Conservation (phyloP, 2,329 filamentous ascomycete species). For the Metarhizium anisopliae region DNA sequence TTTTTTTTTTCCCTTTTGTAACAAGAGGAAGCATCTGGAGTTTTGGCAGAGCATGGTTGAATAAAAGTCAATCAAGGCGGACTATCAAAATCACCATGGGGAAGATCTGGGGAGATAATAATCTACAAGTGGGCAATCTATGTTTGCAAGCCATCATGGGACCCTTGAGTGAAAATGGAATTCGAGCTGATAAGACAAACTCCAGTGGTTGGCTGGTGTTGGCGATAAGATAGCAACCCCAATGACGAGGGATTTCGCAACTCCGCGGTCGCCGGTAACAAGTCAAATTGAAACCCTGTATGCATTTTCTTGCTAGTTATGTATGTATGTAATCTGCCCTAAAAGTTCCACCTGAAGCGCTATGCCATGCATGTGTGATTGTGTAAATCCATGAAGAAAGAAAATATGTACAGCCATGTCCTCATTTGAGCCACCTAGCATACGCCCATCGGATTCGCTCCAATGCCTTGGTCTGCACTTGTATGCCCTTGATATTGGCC, state of each 20-base stretch:
- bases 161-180: no score
- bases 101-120: background rate
- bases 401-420: background rate
- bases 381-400: background rate
- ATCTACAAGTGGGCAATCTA: no score
- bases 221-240: background rate
- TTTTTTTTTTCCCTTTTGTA: background rate
- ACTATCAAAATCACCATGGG: background rate
- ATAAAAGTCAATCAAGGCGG: background rate
- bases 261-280: background rate
- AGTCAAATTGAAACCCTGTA: background rate
- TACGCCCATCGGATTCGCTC: constrained; percentile 88
- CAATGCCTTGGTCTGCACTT: constrained; percentile 68
- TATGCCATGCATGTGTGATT: background rate
- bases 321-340: background rate
- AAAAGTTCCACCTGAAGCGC: background rate
- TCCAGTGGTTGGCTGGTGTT: background rate
- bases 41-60: background rate
- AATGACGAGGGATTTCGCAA: background rate
- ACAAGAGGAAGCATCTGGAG: background rate
- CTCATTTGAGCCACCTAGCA: constrained; percentile 56
- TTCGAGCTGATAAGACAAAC: background rate
- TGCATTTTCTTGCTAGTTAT: background rate
- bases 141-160: background rate
- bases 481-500: constrained; percentile 71